Evolutionary conservation across 2,329 filamentous ascomycete genomes (phyloP).

Genomic region (Tothia fuscella): DNA sequence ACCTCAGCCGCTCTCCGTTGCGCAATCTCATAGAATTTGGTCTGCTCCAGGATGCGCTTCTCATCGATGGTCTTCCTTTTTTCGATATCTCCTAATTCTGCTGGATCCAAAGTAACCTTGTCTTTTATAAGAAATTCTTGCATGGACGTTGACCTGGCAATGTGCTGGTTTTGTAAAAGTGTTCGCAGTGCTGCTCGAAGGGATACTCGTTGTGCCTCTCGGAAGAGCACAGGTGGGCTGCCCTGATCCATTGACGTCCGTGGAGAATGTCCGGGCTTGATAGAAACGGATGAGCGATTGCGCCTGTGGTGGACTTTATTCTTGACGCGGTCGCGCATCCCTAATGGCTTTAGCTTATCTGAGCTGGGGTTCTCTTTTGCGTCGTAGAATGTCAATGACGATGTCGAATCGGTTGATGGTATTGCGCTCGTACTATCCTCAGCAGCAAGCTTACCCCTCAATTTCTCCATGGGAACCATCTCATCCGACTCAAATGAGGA

Average conservation of each 20-base stretch:
- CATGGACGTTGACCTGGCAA: conserved; percentile 73
- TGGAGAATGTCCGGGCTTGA: conserved; percentile 16
- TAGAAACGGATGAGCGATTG: conserved; percentile 24
- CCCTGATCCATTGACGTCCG: conserved; percentile 21
- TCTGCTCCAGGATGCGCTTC: conserved; percentile 83
- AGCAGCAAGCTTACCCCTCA: not conserved
- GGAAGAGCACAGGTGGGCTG: conserved; percentile 51
- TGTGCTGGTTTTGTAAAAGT: conserved; percentile 70
- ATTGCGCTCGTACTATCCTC: not conserved
- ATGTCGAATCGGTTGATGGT: conserved; percentile 1
- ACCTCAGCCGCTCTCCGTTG: conserved; percentile 79
- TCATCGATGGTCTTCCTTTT: conserved; percentile 73
- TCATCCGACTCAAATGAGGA: conserved; percentile 67
- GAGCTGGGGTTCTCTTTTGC: not conserved
- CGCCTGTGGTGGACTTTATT: conserved; percentile 22
- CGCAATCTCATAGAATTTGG: conserved; percentile 90
- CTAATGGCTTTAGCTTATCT: conserved; percentile 4
- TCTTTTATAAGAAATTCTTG: conserved; percentile 66
- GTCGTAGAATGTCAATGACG: conserved; percentile 10
- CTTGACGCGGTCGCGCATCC: conserved; percentile 6
- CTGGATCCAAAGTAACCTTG: conserved; percentile 64
- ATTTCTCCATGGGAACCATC: conserved; percentile 2
- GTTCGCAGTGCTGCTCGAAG: conserved; percentile 82
- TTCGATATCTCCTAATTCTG: conserved; percentile 72
- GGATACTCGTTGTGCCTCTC: conserved; percentile 85